A percentile compares a stretch with the other conserved stretches of the same genome.
phyloP scores from a whole-genome alignment of 1,284 basidiomycete species.

The Butyriboletus appendiculatus region DNA sequence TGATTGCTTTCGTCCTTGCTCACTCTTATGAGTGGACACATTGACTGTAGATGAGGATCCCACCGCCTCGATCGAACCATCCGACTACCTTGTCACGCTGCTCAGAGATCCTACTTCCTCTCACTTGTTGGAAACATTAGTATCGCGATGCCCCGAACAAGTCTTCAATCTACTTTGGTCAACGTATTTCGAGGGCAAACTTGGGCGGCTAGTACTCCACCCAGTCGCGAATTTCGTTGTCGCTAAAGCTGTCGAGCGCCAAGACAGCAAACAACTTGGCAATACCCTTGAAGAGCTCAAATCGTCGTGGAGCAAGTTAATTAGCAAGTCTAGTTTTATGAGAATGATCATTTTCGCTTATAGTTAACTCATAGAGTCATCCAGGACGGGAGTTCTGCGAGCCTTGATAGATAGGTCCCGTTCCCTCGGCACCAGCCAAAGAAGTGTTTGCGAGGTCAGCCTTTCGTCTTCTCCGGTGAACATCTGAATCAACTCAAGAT shows the following conservation, averaged over 20 bases:
- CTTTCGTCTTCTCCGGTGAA: neutral
- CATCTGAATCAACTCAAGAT: neutral
- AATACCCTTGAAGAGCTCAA: constrained; percentile 61
- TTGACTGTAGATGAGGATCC: constrained; percentile 39
- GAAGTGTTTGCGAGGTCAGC: constrained; percentile 50
- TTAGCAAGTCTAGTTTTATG: constrained; percentile 47
- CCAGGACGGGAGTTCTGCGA: constrained; percentile 66
- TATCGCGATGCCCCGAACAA: constrained; percentile 58
- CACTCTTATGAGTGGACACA: neutral
- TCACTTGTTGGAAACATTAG: constrained; percentile 81
- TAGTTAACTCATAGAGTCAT: constrained; percentile 42
- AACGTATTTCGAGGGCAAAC: constrained; percentile 73
- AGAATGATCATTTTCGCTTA: constrained; percentile 1
- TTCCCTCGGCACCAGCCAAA: constrained; percentile 44
- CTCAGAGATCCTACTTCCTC: constrained; percentile 86
- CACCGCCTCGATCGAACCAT: constrained; percentile 44
- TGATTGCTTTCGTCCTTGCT: constrained; percentile 8
- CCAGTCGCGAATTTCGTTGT: constrained; percentile 93
- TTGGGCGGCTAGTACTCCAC: constrained; percentile 74
- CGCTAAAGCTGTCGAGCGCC: constrained; percentile 70
- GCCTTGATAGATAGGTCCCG: constrained; percentile 71
- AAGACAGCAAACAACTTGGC: constrained; percentile 55
- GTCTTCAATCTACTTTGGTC: constrained; percentile 74
- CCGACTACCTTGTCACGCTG: constrained; percentile 78
- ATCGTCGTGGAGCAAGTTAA: constrained; percentile 51